Percentiles rank a stretch among this genome's conserved stretches.
These are phyloP conservation scores for Eleusine coracana DNA, from an alignment of 176 grass and related monocot species.

Conservation along the genomic window DNA sequence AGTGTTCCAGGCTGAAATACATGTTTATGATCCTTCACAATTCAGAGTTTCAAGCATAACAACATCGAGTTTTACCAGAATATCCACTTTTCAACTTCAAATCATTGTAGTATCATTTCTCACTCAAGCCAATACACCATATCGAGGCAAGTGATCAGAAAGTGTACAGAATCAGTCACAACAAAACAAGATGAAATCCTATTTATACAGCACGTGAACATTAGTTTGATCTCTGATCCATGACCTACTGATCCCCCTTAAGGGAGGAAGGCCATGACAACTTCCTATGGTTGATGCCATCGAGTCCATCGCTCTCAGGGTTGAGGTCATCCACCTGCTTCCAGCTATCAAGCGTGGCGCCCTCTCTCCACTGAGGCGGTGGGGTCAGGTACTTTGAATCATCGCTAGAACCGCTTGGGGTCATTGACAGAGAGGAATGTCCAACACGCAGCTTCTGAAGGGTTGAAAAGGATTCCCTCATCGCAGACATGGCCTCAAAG, in stretches of 20 bases:
- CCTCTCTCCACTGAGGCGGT: constrained; percentile 55
- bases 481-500: constrained; percentile 98
- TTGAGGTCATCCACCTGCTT: constrained; percentile 49
- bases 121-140: neutral
- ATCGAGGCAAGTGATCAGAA: neutral
- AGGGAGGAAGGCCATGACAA: constrained; percentile 69
- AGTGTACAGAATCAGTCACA: neutral
- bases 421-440: constrained; percentile 50
- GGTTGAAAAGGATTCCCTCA: constrained; percentile 93
- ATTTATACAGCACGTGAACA: constrained; percentile 20
- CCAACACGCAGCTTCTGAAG: constrained; percentile 80
- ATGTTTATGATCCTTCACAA: neutral
- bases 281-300: constrained; percentile 66
- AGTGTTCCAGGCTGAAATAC: neutral
- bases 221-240: neutral
- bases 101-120: constrained; percentile 16
- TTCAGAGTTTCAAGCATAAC: neutral
- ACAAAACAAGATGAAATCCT: neutral
- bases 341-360: constrained; percentile 49
- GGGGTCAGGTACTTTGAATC: constrained; percentile 70
- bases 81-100: neutral
- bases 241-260: constrained; percentile 60
- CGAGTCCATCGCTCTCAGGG: constrained; percentile 36
- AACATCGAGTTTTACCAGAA: neutral
- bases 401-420: constrained; percentile 44